Percentiles rank a stretch among this genome's conserved stretches.
phyloP scores from a whole-genome alignment of 1,284 basidiomycete species.

The Cystobasidium sp. region DNA sequence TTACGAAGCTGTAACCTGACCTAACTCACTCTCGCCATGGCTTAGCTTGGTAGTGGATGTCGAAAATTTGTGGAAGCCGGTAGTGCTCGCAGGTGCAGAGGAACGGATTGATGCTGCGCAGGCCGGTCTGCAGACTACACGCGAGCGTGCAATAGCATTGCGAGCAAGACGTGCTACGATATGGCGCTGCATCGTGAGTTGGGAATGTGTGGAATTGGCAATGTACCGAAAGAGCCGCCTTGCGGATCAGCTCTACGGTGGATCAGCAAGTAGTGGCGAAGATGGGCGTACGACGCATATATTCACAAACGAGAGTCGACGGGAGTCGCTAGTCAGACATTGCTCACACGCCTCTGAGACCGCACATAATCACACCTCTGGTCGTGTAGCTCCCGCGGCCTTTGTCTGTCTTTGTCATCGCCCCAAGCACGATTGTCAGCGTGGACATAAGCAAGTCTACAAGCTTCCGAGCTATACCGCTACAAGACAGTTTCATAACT shows the following conservation, averaged over 20 bases:
- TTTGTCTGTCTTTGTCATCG: too few species aligned
- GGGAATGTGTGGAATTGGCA: not conserved
- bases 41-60: not conserved
- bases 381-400: too few species aligned
- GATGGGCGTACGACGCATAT: not conserved
- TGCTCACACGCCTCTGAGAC: too few species aligned
- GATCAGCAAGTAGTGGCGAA: not conserved
- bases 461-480: too few species aligned
- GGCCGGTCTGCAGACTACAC: not conserved
- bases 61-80: constrained; percentile 18
- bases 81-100: not conserved
- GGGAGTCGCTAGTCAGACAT: too few species aligned
- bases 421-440: too few species aligned
- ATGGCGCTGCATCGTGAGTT: constrained; percentile 2
- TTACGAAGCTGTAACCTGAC: not conserved
- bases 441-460: too few species aligned
- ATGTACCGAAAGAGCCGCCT: not conserved
- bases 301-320: too few species aligned
- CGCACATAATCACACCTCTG: too few species aligned
- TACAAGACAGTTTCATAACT: too few species aligned
- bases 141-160: not conserved
- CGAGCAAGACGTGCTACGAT: constrained; percentile 8
- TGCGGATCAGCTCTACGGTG: not conserved
- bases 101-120: not conserved
- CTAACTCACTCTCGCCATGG: constrained; percentile 22